Evolutionary conservation across 1,284 basidiomycete genomes (phyloP), one percentile per base, ranked within the genome.

Genomic region (Ganoderma leucocontextum): DNA sequence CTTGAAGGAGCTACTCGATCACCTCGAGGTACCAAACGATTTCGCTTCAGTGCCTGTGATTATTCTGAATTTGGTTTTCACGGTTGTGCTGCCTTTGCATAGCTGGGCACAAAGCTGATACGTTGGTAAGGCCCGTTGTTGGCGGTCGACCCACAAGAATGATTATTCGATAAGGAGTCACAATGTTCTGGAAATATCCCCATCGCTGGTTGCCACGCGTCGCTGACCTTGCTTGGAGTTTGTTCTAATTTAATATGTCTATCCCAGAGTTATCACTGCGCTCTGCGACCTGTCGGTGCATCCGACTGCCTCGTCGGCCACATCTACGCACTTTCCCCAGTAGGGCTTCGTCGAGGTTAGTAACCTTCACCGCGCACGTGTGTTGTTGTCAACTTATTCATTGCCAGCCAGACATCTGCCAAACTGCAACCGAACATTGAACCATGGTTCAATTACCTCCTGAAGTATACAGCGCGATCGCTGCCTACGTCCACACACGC

Each of bases 381-480:
- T 55, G 15, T 4, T 25, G 6, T 19, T 39, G 39, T 36, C 17
- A 17, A n/a, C 22, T 44, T 10, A 17, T 44, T 62, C 41, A 22
- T 44, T 36, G 33, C 33, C 9, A 3, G 17, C n/a, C 35, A 22
- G 36, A 41, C 41, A 57, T 13, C 25, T 22, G 22, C 52, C 19
- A 38, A 49, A n/a, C 62, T 22, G 38, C 58, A 42, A 39, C 58
- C 33, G 25, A 5, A 39, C 9, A 36, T 33, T 55, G 52, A 55
- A 55, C 29, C 52, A 73, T 72, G 73, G 44, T n/a, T 4, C 60
- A 59, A 25, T 65, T 78, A 2, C 77, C 78, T 9, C 69, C 66
- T 1, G 78, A 78, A 62, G 57, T 79, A 2, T 73, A 53, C 58
- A 66, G 70, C 36, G 63, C 70, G 2, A 74, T 81, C 44, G 74